Percentiles rank a stretch among this genome's conserved stretches.
These are phyloP conservation scores for Oryza meyeriana DNA, from an alignment of 176 grass and related monocot genomes.

Conservation along the genomic window DNA sequence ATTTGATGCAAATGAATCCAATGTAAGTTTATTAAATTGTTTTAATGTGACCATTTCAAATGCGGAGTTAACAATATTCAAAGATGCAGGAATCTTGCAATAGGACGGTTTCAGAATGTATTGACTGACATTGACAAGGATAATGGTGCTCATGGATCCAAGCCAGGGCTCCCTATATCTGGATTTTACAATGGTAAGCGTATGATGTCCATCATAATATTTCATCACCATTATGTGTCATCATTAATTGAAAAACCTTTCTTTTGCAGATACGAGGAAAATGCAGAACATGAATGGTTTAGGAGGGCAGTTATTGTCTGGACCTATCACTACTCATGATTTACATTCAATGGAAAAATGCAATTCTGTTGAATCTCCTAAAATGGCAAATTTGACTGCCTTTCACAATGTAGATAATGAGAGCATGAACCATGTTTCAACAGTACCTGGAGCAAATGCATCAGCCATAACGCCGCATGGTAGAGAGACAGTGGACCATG, in stretches of 20 bases:
- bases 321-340: slow-evolving; percentile 24
- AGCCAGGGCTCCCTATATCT: slow-evolving; percentile 53
- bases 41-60: background rate
- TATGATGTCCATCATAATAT: background rate
- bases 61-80: slow-evolving; percentile 18
- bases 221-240: background rate
- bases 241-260: slow-evolving; percentile 11
- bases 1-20: background rate
- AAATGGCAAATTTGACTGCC: slow-evolving; percentile 38
- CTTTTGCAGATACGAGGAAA: slow-evolving; percentile 33
- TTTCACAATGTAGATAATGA: slow-evolving; percentile 22
- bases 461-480: slow-evolving; percentile 4
- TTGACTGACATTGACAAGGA: slow-evolving; percentile 24
- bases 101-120: slow-evolving; percentile 46
- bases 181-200: slow-evolving; percentile 61
- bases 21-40: background rate
- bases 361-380: slow-evolving; percentile 30
- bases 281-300: slow-evolving; percentile 39
- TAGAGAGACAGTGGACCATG: slow-evolving; percentile 10
- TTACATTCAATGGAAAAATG: slow-evolving; percentile 36
- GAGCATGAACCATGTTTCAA: slow-evolving; percentile 22
- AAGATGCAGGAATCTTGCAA: slow-evolving; percentile 53
- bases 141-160: slow-evolving; percentile 44
- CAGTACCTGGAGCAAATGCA: slow-evolving; percentile 30
- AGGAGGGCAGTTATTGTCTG: slow-evolving; percentile 29